Conservation (phyloP, 1,139 yeast genomes). For the Debaryomyces robertsiae region DNA sequence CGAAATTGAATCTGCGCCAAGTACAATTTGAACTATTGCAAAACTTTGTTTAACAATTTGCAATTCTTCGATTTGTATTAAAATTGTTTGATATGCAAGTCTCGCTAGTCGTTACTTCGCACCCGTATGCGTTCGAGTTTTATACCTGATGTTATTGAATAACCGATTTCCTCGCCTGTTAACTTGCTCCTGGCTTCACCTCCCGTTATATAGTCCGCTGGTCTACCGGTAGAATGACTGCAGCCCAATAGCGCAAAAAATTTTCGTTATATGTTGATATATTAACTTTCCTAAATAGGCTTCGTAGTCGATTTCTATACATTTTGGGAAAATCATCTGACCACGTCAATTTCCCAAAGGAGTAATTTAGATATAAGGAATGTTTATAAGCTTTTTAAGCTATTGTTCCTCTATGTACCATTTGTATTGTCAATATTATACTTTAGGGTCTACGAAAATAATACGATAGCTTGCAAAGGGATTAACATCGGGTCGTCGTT, state of each 20-base stretch:
- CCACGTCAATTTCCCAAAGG: constrained; percentile 21
- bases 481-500: not conserved
- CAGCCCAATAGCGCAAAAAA: not conserved
- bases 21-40: no score
- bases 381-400: not conserved
- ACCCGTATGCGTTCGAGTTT: no score
- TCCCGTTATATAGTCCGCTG: constrained; percentile 2
- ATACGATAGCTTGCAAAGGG: not conserved
- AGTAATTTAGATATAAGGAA: constrained; percentile 15
- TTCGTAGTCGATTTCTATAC: constrained; percentile 3
- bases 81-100: not conserved
- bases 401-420: not conserved
- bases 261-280: constrained; percentile 3
- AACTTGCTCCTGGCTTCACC: not conserved
- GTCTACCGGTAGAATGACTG: constrained; percentile 3
- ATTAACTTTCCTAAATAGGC: constrained; percentile 25
- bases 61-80: not conserved
- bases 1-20: not conserved
- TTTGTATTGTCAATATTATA: not conserved
- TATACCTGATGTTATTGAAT: no score
- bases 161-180: no score
- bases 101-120: no score
- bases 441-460: not conserved
- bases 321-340: constrained; percentile 7
- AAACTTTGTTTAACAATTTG: no score